These are phyloP conservation scores for Eremochloa ophiuroides DNA, from an alignment of 176 grass and related monocot species.

Conservation along the genomic window DNA sequence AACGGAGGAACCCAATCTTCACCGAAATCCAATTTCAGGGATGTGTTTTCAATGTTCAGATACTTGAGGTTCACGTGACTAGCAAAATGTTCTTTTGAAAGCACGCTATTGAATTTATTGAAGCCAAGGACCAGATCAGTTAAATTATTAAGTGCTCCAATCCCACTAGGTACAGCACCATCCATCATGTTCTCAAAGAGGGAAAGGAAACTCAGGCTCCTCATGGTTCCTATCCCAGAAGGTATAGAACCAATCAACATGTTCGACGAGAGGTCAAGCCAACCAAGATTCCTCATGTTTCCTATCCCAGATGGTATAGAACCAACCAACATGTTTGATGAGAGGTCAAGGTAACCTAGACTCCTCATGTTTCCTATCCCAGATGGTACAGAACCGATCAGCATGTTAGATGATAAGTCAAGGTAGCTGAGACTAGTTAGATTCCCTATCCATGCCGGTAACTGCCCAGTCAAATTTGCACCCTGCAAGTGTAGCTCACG, in stretches of 20 bases:
- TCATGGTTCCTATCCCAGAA: slow-evolving; percentile 17
- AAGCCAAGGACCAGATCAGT: not conserved
- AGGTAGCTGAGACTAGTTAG: not conserved
- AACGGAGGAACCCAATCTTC: slow-evolving; percentile 50
- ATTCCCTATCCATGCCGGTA: not conserved
- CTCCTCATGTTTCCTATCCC: not conserved
- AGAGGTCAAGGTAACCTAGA: not conserved
- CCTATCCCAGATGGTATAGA: slow-evolving; percentile 23
- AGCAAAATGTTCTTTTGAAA: slow-evolving; percentile 18
- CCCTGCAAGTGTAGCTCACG: not conserved
- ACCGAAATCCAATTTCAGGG: slow-evolving; percentile 13
- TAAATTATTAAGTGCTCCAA: slow-evolving; percentile 29
- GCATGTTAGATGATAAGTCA: slow-evolving; percentile 20
- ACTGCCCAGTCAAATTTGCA: not conserved
- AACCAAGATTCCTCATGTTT: not conserved
- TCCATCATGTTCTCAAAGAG: slow-evolving; percentile 12
- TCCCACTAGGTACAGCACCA: slow-evolving; percentile 18
- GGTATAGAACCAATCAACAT: slow-evolving; percentile 13
- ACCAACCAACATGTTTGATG: slow-evolving; percentile 7
- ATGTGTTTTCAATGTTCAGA: slow-evolving; percentile 15
- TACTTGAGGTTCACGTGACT: slow-evolving; percentile 6
- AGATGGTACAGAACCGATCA: slow-evolving; percentile 9
- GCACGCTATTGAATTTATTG: slow-evolving; percentile 22
- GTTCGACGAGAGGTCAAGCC: not conserved
- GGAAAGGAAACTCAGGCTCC: not conserved